Evolutionary conservation across 768 basidiomycete species (phyloP).

Genomic region (Gymnopilus dilepis): DNA sequence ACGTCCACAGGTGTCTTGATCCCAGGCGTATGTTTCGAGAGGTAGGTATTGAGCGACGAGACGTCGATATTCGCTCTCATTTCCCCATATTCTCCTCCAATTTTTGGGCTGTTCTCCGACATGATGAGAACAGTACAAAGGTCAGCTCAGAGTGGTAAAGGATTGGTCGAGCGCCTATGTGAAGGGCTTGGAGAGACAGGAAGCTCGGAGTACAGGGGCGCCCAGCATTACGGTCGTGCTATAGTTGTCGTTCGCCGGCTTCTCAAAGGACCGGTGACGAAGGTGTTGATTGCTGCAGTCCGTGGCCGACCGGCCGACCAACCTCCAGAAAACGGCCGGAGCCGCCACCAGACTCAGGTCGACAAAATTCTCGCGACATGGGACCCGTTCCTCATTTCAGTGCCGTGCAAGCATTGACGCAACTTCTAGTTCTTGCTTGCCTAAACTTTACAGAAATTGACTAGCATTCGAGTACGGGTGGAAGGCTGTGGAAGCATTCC

Average conservation of each 20-base stretch:
- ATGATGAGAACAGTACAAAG: too few relatives aligned
- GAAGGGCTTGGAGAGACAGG: background rate
- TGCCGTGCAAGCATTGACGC: too few relatives aligned
- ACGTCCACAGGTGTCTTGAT: conserved; percentile 73
- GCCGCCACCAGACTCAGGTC: too few relatives aligned
- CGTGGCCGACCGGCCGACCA: background rate
- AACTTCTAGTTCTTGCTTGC: too few relatives aligned
- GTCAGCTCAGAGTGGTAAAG: conserved; percentile 11
- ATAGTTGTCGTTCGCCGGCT: conserved; percentile 8
- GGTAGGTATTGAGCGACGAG: conserved; percentile 66
- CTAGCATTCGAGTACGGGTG: too few relatives aligned
- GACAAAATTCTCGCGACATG: too few relatives aligned
- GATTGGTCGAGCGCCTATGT: background rate
- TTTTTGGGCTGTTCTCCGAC: conserved; percentile 41
- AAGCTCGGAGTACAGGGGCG: background rate
- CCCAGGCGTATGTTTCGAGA: conserved; percentile 56
- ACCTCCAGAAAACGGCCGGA: too few relatives aligned
- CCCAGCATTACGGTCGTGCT: conserved; percentile 4
- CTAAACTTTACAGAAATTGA: too few relatives aligned
- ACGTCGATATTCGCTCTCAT: conserved; percentile 74
- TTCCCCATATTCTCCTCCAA: conserved; percentile 79
- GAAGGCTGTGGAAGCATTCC: too few relatives aligned
- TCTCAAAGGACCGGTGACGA: conserved; percentile 4
- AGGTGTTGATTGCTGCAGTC: background rate
- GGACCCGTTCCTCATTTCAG: too few relatives aligned